Base-by-base conservation (phyloP, 768 basidiomycete species). In the Harrya chromipes region DNA sequence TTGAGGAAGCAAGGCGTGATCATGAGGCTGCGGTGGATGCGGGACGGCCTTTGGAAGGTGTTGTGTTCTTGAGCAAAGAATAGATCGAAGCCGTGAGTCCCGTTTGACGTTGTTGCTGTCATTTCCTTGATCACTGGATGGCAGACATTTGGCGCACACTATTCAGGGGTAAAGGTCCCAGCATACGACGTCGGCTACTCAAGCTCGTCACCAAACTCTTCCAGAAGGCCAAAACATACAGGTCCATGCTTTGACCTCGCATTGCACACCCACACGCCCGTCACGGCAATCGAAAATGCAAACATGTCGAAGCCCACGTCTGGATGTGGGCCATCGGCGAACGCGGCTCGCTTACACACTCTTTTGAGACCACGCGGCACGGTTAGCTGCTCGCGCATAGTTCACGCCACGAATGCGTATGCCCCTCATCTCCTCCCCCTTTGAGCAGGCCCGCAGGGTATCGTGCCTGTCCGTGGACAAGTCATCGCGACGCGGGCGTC, bases 381-480 rank as follows among this genome's bases (percentile, higher is more conserved):
- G 1, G 64, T 92, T 19, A 36, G 62, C 4, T 83, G 86, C 54
- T 66, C 73, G 17, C 81, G 83, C 51, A 78, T 95, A 37, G 71
- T 97, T 4, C 90, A 94, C 62, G 90, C 90, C 0, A 94, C 90
- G 10, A 97, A 97, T 58, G 94, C 74, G 0, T 94, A 94, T 52
- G 80, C 84, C 11, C 79, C 84, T 4, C 76, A 87, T 57, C 78
- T 95, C 31, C 72, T 97, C n/a, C 87, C 88, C 0, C 77, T 82
- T 50, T 62, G 93, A 24, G 57, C 73, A 8, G 81, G 83, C 0
- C 72, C 52, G 10, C 53, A 56, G 1, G 78, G 79, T 1, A 82
- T 92, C 46, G 68, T 87, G 4, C 90, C 89, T 0, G 80, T 80
- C 0, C 83, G 90, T 11, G 89, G 84, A 2, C 90, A 93, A 61